Conservation (phyloP, 257 asterid genomes). For the Nicotiana benthamiana region DNA sequence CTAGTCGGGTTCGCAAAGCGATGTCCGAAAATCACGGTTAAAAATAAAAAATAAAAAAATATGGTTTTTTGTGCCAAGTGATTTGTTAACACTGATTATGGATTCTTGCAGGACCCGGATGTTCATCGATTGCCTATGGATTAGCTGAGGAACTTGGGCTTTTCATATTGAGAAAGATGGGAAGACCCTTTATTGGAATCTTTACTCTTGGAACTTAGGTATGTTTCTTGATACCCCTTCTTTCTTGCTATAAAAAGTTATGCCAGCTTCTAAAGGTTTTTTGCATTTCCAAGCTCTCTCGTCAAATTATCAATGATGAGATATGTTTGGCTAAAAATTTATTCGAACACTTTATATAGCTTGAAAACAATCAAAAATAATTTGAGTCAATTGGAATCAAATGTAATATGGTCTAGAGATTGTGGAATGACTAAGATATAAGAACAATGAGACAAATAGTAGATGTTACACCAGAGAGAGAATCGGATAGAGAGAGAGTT, state of each 20-base stretch:
- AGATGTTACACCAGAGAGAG: too few species aligned
- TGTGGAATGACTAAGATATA: too few species aligned
- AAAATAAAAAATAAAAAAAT: too few species aligned
- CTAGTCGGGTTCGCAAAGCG: too few species aligned
- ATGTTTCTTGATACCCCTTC: neutral
- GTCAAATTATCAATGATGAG: neutral
- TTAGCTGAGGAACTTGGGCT: constrained; percentile 92
- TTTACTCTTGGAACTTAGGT: constrained; percentile 94
- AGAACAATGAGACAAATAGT: too few species aligned
- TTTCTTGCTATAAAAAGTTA: neutral
- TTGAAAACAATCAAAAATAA: too few species aligned
- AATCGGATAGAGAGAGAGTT: too few species aligned
- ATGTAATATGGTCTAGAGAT: too few species aligned
- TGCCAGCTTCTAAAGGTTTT: neutral
- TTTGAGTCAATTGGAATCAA: too few species aligned
- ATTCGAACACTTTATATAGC: too few species aligned
- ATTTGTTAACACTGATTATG: constrained; percentile 8
- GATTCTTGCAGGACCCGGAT: constrained; percentile 75
- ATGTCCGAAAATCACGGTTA: too few species aligned
- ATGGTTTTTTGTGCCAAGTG: neutral
- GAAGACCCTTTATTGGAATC: constrained; percentile 71
- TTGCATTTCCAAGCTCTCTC: neutral
- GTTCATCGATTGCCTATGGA: constrained; percentile 90
- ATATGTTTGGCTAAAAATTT: too few species aligned
- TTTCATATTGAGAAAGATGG: constrained; percentile 94